A percentile compares a stretch with the other conserved stretches of the same genome.
These are phyloP conservation scores for Hsuehochloa calcarea DNA, from an alignment of 176 grass and related monocot species.

Conservation along the genomic window DNA sequence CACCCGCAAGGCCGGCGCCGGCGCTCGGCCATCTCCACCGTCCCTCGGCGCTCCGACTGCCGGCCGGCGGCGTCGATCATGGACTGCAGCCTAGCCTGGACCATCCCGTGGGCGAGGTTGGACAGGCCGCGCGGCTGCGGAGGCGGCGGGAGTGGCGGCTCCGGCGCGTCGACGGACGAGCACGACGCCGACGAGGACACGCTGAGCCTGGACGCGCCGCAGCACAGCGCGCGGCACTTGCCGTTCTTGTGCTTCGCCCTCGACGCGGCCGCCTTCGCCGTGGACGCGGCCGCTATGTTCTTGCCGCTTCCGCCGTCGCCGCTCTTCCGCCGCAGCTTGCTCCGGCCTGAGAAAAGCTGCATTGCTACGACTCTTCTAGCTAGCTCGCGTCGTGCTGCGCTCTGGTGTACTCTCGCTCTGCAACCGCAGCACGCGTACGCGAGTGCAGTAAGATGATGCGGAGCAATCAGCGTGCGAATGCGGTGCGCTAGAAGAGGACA, in stretches of 20 bases:
- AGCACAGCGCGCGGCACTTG: slow-evolving; percentile 63
- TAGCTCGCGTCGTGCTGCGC: background rate
- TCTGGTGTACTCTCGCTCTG: background rate
- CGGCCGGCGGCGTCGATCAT: slow-evolving; percentile 37
- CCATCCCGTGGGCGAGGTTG: slow-evolving; percentile 62
- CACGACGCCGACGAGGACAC: slow-evolving; percentile 56
- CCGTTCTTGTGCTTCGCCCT: slow-evolving; percentile 26
- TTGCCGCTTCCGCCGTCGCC: background rate
- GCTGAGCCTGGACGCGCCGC: slow-evolving; percentile 53
- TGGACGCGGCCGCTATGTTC: background rate
- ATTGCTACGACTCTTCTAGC: background rate
- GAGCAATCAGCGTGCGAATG: background rate
- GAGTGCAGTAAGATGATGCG: background rate
- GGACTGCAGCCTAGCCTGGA: slow-evolving; percentile 66
- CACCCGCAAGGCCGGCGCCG: background rate
- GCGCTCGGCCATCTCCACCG: slow-evolving; percentile 3
- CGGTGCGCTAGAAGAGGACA: slow-evolving; percentile 29
- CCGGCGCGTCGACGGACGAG: slow-evolving; percentile 36
- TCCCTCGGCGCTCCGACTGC: background rate
- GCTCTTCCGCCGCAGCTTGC: slow-evolving; percentile 37
- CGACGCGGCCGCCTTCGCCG: background rate
- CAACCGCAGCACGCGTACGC: background rate
- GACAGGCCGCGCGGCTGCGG: slow-evolving; percentile 37
- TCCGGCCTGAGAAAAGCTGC: slow-evolving; percentile 50
- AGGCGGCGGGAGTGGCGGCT: background rate